Percentiles rank a stretch among this genome's conserved stretches.
phyloP scores from a whole-genome alignment of 306 rosid genomes.

The Carpinus fangiana region DNA sequence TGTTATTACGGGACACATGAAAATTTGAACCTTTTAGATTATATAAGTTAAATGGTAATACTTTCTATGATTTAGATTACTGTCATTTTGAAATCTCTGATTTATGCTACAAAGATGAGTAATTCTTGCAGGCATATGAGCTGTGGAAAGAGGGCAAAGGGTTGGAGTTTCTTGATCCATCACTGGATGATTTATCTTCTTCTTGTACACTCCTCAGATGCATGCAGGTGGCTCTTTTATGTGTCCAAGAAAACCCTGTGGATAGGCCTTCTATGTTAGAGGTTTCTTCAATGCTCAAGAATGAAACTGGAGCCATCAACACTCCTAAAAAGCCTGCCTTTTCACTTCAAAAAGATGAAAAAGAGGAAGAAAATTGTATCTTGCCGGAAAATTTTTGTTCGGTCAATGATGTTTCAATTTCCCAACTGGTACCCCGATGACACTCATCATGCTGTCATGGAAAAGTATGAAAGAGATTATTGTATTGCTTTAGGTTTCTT shows the following conservation, averaged over 20 bases:
- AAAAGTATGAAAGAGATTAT: neutral
- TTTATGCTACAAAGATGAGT: neutral
- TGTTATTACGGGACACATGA: constrained; percentile 43
- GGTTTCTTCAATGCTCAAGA: constrained; percentile 54
- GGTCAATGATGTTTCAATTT: constrained; percentile 40
- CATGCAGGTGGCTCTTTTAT: constrained; percentile 60
- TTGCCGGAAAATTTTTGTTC: constrained; percentile 29
- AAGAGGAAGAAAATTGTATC: constrained; percentile 3
- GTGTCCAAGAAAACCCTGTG: constrained; percentile 58
- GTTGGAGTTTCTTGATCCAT: constrained; percentile 47
- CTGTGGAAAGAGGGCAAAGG: constrained; percentile 52
- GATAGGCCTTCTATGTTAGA: constrained; percentile 69
- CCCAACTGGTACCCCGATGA: constrained; percentile 47
- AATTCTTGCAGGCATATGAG: constrained; percentile 45
- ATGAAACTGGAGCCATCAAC: constrained; percentile 33
- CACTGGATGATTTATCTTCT: constrained; percentile 48
- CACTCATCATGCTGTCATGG: too few relatives aligned
- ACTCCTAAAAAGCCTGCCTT: constrained; percentile 51
- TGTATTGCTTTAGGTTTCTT: neutral
- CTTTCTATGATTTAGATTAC: neutral
- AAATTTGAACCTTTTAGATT: constrained; percentile 52
- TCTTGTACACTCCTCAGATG: constrained; percentile 54
- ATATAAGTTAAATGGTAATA: constrained; percentile 35
- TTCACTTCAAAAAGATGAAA: constrained; percentile 22
- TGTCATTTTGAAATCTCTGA: neutral